Evolutionary conservation across 768 basidiomycete genomes (phyloP).

Genomic region (Saitozyma sp.): DNA sequence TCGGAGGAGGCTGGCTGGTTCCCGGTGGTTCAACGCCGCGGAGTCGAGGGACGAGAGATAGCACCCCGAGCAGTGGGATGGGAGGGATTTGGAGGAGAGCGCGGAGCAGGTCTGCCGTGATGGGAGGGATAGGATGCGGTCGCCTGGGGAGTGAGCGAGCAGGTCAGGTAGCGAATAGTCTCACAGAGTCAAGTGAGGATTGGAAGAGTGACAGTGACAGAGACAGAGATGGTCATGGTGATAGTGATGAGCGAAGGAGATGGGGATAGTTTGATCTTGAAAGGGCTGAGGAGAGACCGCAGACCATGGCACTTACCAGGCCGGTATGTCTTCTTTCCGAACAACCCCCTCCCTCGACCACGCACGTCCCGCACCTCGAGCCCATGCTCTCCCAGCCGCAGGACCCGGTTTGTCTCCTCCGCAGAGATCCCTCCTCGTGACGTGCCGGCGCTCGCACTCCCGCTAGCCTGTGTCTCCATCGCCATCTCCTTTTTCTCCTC

Average conservation of each 20-base stretch:
- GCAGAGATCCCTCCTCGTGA: no score
- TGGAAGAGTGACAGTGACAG: not conserved
- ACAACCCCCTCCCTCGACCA: slow-evolving; percentile 30
- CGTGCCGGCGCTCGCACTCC: not conserved
- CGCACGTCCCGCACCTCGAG: slow-evolving; percentile 10
- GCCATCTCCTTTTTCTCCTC: not conserved
- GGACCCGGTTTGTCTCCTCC: not conserved
- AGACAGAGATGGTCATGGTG: not conserved
- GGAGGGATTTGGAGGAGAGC: slow-evolving; percentile 66
- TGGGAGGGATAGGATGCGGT: slow-evolving; percentile 57
- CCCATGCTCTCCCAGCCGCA: slow-evolving; percentile 9
- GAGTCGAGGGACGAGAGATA: slow-evolving; percentile 35
- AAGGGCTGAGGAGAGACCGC: no score
- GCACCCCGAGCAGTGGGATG: slow-evolving; percentile 71
- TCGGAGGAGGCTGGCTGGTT: slow-evolving; percentile 57
- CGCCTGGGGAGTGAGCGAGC: slow-evolving; percentile 57
- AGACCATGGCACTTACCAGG: slow-evolving; percentile 6
- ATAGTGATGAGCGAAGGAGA: not conserved
- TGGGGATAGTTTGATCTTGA: not conserved
- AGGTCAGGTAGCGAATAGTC: not conserved
- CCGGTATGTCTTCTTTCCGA: slow-evolving; percentile 12
- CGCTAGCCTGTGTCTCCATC: not conserved
- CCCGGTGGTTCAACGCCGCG: slow-evolving; percentile 10
- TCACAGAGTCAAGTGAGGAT: not conserved
- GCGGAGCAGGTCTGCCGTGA: slow-evolving; percentile 64